A percentile compares a stretch with the other conserved stretches of the same genome.
These are phyloP conservation scores for Silene vulgaris DNA, from an alignment of 179 eudicot species.

Conservation along the genomic window DNA sequence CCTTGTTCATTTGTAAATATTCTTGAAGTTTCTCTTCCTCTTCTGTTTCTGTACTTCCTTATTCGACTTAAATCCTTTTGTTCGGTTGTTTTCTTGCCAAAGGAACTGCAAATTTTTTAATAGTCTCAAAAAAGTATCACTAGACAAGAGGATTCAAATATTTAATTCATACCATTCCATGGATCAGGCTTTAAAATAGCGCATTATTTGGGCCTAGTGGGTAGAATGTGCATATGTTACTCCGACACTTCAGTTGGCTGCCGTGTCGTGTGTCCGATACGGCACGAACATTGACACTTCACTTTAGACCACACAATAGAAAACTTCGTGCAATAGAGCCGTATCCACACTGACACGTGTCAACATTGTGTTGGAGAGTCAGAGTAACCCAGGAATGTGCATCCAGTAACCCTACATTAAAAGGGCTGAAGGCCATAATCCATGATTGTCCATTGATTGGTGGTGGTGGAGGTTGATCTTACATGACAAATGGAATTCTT, in stretches of 20 bases:
- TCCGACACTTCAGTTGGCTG: too few species aligned
- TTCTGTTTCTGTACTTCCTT: not conserved
- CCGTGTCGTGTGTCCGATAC: not conserved
- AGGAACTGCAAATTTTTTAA: not conserved
- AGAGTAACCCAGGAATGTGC: not conserved
- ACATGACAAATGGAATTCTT: slow-evolving; percentile 2
- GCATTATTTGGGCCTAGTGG: not conserved
- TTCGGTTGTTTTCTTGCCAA: not conserved
- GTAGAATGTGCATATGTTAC: not conserved
- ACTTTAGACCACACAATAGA: too few species aligned
- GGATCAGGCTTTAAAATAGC: not conserved
- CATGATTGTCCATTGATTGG: not conserved
- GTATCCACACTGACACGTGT: too few species aligned
- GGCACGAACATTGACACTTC: too few species aligned
- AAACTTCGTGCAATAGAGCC: too few species aligned
- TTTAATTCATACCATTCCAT: not conserved
- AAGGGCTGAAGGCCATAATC: not conserved
- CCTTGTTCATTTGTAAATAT: not conserved
- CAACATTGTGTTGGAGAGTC: too few species aligned
- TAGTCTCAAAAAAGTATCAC: not conserved
- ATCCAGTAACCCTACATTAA: not conserved
- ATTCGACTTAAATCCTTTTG: not conserved
- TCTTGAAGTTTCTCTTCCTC: not conserved
- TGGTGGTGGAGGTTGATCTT: slow-evolving; percentile 6
- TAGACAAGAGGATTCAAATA: not conserved